Percentiles rank a stretch among this genome's conserved stretches.
phyloP scores from a whole-genome alignment of 441 rosid genomes.

The Aleurites moluccanus region DNA sequence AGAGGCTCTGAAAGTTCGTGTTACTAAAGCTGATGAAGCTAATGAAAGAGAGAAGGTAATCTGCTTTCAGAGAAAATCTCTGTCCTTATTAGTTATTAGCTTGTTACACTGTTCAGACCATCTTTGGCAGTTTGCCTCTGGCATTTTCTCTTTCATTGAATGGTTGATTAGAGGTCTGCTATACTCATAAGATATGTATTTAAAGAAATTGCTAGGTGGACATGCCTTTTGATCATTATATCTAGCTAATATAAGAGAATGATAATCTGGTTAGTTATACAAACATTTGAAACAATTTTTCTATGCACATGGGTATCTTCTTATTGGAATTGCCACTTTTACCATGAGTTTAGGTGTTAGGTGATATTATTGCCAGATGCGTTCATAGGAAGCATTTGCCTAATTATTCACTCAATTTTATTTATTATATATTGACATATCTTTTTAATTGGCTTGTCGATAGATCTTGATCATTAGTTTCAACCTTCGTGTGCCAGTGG shows the following conservation, averaged over 20 bases:
- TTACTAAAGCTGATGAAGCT: conserved; percentile 74
- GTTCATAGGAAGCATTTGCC: not conserved
- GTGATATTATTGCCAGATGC: not conserved
- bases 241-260: not conserved
- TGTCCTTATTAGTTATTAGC: conserved; percentile 4
- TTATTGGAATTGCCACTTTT: not conserved
- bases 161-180: conserved; percentile 2
- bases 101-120: not conserved
- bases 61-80: conserved; percentile 14
- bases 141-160: not conserved
- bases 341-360: not conserved
- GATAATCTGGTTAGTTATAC: not conserved
- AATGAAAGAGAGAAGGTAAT: conserved; percentile 86
- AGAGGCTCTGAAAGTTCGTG: conserved; percentile 92
- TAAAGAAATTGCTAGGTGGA: not conserved
- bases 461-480: not conserved
- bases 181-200: not conserved
- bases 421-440: not conserved
- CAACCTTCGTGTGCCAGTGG: not conserved
- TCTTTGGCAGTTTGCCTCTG: conserved; percentile 7
- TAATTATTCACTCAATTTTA: not conserved
- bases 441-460: conserved; percentile 6
- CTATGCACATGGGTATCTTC: not conserved
- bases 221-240: not conserved
- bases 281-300: not conserved